Evolutionary conservation across 2,329 filamentous ascomycete genomes (phyloP).

Genomic region (Pezicula neosporulosa): DNA sequence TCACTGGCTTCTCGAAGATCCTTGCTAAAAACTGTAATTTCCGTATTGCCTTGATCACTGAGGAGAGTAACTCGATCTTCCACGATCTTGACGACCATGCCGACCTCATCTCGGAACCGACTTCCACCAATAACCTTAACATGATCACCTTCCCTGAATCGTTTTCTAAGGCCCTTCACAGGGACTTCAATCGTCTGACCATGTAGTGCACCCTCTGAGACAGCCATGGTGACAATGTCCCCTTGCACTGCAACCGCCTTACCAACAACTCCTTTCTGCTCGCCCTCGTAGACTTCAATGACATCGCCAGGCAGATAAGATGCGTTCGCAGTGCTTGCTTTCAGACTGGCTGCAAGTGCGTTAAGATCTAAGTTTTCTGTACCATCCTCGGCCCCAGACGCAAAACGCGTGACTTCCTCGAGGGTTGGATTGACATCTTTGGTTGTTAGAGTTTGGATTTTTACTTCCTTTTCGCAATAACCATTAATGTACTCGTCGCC

Average conservation of each 20-base stretch:
- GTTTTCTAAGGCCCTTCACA: conserved; percentile 85
- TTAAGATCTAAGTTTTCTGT: conserved; percentile 91
- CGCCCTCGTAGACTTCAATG: conserved; percentile 94
- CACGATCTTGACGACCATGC: conserved; percentile 91
- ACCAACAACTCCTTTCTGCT: conserved; percentile 88
- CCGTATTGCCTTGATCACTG: conserved; percentile 87
- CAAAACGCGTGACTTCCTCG: conserved; percentile 94
- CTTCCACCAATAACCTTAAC: conserved; percentile 98
- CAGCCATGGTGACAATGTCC: conserved; percentile 86
- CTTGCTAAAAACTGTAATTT: conserved; percentile 97
- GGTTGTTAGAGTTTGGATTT: conserved; percentile 79
- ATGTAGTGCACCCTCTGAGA: conserved; percentile 76
- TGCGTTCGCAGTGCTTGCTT: conserved; percentile 75
- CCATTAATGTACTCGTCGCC: conserved; percentile 89
- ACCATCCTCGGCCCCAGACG: conserved; percentile 83
- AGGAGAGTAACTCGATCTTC: conserved; percentile 91
- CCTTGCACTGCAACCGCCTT: conserved; percentile 82
- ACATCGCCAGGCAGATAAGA: conserved; percentile 90
- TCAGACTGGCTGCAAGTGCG: conserved; percentile 84
- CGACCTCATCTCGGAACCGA: conserved; percentile 90
- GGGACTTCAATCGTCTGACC: conserved; percentile 91
- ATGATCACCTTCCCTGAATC: conserved; percentile 90
- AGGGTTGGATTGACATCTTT: conserved; percentile 90
- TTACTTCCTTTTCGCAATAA: conserved; percentile 91
- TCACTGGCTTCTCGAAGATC: conserved; percentile 92